Evolutionary conservation across 768 basidiomycete species (phyloP).

Genomic region (Pleurotus salmoneostramineus): DNA sequence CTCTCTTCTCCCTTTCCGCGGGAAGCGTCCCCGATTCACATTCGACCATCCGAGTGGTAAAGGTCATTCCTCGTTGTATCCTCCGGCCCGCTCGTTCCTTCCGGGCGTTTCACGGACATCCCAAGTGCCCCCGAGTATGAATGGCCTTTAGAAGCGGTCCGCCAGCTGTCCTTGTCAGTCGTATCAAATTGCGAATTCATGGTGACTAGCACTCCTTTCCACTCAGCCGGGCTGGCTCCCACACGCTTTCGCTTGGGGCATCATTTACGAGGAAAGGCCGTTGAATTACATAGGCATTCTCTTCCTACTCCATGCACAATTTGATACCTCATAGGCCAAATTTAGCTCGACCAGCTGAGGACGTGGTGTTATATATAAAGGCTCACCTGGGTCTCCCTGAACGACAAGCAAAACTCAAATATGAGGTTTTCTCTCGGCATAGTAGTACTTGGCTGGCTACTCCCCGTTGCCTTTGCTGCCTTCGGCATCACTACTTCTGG

Average conservation of each 20-base stretch:
- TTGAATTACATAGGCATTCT: background rate
- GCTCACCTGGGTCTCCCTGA: background rate
- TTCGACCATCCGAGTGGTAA: background rate
- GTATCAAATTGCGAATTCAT: background rate
- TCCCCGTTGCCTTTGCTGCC: constrained; percentile 34
- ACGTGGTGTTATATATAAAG: background rate
- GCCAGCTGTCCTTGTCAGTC: background rate
- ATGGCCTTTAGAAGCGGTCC: background rate
- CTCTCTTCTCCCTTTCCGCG: too few species aligned
- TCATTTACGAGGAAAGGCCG: constrained; percentile 6
- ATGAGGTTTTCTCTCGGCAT: constrained; percentile 18
- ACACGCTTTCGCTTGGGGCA: background rate
- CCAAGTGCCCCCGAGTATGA: background rate
- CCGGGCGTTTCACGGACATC: background rate
- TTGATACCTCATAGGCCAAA: too few species aligned
- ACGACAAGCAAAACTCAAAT: background rate
- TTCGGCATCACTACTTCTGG: constrained; percentile 44
- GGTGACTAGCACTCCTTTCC: background rate
- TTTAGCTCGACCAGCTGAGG: too few species aligned
- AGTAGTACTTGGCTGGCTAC: constrained; percentile 19
- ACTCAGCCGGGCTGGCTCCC: background rate
- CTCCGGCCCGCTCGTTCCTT: background rate
- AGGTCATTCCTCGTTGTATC: background rate
- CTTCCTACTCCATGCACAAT: too few species aligned
- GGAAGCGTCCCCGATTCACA: too few species aligned